These are phyloP conservation scores for Mytilinidion resinicola DNA, from an alignment of 495 filamentous ascomycete genomes.

Conservation along the genomic window DNA sequence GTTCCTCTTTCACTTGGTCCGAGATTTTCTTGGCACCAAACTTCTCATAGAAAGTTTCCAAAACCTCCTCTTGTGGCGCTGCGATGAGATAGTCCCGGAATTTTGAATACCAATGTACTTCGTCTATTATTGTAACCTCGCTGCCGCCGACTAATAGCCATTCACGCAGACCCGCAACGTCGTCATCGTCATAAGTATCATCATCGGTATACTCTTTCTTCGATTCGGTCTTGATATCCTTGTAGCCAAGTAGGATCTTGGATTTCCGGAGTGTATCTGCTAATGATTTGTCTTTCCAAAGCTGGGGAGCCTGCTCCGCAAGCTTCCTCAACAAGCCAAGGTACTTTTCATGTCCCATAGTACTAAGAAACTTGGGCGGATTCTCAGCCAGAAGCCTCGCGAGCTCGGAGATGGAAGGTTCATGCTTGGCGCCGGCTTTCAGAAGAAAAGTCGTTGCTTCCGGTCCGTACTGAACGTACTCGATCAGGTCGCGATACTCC, in stretches of 20 bases:
- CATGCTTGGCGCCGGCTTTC: conserved; percentile 78
- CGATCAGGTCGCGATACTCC: conserved; percentile 81
- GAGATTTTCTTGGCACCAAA: conserved; percentile 56
- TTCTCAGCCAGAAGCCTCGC: conserved; percentile 70
- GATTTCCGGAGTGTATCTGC: conserved; percentile 68
- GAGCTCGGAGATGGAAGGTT: conserved; percentile 80
- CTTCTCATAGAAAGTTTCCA: conserved; percentile 76
- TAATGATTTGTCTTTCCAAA: conserved; percentile 75
- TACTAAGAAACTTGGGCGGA: conserved; percentile 69
- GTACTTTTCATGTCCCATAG: conserved; percentile 78
- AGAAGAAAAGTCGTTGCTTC: conserved; percentile 84
- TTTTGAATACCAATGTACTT: conserved; percentile 72
- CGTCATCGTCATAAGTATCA: conserved; percentile 46
- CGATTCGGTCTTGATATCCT: conserved; percentile 36
- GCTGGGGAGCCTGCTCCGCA: conserved; percentile 55
- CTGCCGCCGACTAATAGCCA: conserved; percentile 64
- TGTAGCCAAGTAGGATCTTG: conserved; percentile 71
- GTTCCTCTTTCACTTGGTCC: conserved; percentile 54
- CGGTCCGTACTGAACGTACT: conserved; percentile 88
- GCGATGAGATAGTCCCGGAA: conserved; percentile 77
- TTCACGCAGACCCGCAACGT: conserved; percentile 70
- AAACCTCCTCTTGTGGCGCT: conserved; percentile 76
- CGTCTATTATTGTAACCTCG: conserved; percentile 76
- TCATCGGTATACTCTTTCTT: conserved; percentile 37
- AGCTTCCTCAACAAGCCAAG: conserved; percentile 70